Conservation (phyloP, 2,329 filamentous ascomycete genomes). For the Westerdykella sp. region DNA sequence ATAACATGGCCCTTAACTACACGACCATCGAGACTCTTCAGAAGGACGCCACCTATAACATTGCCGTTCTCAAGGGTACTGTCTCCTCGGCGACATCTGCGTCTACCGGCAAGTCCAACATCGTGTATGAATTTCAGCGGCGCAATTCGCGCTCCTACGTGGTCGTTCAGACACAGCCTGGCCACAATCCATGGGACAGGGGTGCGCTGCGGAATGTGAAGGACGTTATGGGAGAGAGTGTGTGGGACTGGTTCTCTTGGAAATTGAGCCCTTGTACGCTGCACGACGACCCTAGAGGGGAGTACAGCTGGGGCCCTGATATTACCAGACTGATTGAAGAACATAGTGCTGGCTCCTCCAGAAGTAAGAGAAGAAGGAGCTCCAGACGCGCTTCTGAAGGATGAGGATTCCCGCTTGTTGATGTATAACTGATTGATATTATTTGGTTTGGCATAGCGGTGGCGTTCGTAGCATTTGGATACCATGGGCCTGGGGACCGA, state of each 20-base stretch:
- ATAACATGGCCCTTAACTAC: constrained; percentile 65
- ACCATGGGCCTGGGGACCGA: no score
- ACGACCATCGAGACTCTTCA: constrained; percentile 77
- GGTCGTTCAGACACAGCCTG: constrained; percentile 64
- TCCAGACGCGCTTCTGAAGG: background rate
- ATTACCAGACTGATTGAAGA: constrained; percentile 39
- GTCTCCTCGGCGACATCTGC: background rate
- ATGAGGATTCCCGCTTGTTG: background rate
- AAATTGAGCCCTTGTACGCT: constrained; percentile 66
- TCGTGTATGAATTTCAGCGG: constrained; percentile 16
- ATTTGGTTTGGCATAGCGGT: no score
- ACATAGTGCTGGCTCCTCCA: background rate
- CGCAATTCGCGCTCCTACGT: constrained; percentile 59
- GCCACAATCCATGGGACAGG: constrained; percentile 82
- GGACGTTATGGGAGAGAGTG: constrained; percentile 67
- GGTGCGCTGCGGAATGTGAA: constrained; percentile 65
- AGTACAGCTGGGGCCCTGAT: constrained; percentile 61
- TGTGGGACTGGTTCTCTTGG: constrained; percentile 76
- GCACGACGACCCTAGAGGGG: constrained; percentile 59
- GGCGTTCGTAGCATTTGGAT: no score
- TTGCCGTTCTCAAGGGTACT: constrained; percentile 57
- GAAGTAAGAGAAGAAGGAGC: background rate
- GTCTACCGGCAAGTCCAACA: background rate
- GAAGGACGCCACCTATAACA: constrained; percentile 56
- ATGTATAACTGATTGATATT: background rate